These are phyloP conservation scores for Neopestalotiopsis sp. DNA, from an alignment of 2,329 filamentous ascomycete genomes.

Conservation along the genomic window DNA sequence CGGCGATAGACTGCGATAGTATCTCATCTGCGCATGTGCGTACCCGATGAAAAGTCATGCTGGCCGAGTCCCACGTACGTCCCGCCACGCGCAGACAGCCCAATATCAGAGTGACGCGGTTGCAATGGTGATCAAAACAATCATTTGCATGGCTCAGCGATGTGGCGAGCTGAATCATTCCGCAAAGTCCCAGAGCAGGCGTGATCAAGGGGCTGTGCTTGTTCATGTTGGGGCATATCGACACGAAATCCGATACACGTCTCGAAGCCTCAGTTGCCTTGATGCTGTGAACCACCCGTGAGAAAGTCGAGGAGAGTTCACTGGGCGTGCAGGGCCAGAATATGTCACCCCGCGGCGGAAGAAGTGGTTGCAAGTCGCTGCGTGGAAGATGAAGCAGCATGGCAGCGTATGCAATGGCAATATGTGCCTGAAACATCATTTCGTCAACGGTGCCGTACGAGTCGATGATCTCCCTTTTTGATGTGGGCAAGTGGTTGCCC, in stretches of 20 bases:
- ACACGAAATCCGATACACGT: slow-evolving; percentile 11
- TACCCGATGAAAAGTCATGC: neutral
- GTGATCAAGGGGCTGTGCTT: slow-evolving; percentile 3
- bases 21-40: slow-evolving; percentile 7
- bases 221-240: slow-evolving; percentile 9
- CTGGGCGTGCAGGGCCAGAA: slow-evolving; percentile 9
- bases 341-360: neutral
- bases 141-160: slow-evolving; percentile 3
- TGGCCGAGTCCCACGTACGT: slow-evolving; percentile 4
- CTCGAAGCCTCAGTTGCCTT: slow-evolving; percentile 1
- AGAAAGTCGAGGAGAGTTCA: neutral
- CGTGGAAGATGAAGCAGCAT: slow-evolving; percentile 10
- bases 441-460: slow-evolving; percentile 8
- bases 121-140: slow-evolving; percentile 10
- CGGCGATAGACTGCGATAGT: neutral
- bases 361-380: slow-evolving; percentile 6
- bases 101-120: slow-evolving; percentile 10
- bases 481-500: neutral
- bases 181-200: slow-evolving; percentile 7
- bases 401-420: slow-evolving; percentile 9
- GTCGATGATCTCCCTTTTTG: slow-evolving; percentile 6
- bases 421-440: slow-evolving; percentile 13
- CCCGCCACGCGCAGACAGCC: neutral
- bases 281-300: slow-evolving; percentile 3
- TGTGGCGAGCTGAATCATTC: slow-evolving; percentile 11